These are phyloP conservation scores for Penicillium psychrosexuale DNA, from an alignment of 2,329 filamentous ascomycete genomes.

Conservation along the genomic window DNA sequence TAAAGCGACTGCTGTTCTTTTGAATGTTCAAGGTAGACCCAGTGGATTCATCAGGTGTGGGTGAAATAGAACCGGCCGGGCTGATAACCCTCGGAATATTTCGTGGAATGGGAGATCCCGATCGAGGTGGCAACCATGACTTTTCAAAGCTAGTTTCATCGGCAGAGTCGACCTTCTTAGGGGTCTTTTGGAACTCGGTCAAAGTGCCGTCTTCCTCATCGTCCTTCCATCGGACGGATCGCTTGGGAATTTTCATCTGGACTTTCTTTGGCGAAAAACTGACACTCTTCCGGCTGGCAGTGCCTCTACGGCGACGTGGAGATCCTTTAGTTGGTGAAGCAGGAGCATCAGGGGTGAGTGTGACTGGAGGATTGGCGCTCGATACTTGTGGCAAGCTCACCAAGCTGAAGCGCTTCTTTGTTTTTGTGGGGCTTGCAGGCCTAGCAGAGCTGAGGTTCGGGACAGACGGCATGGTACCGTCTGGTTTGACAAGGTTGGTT, in stretches of 20 bases:
- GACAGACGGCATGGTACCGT: conserved; percentile 58
- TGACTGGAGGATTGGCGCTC: conserved; percentile 27
- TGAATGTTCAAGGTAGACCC: conserved; percentile 60
- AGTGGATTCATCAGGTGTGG: conserved; percentile 51
- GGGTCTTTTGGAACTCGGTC: conserved; percentile 89
- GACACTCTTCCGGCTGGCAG: conserved; percentile 65
- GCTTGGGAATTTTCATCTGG: conserved; percentile 62
- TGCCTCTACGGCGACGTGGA: conserved; percentile 71
- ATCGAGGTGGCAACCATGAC: conserved; percentile 40
- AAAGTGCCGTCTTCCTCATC: conserved; percentile 82
- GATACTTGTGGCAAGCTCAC: conserved; percentile 29
- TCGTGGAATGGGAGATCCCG: conserved; percentile 51
- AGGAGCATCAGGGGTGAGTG: conserved; percentile 35
- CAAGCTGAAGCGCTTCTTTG: conserved; percentile 55
- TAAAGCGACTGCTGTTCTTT: conserved; percentile 73
- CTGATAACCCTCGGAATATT: conserved; percentile 45
- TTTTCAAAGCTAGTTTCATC: conserved; percentile 57
- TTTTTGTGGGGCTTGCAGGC: conserved; percentile 69
- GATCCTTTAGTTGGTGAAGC: conserved; percentile 70
- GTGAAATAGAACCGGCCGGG: conserved; percentile 52
- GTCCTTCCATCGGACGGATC: conserved; percentile 86
- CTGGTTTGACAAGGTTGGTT: conserved; percentile 85
- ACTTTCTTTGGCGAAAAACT: conserved; percentile 75
- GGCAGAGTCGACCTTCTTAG: conserved; percentile 63
- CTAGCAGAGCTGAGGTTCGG: conserved; percentile 68